These are phyloP conservation scores for Yamadazyma spencermartinsiae DNA, from an alignment of 1,139 yeast species.

Conservation along the genomic window DNA sequence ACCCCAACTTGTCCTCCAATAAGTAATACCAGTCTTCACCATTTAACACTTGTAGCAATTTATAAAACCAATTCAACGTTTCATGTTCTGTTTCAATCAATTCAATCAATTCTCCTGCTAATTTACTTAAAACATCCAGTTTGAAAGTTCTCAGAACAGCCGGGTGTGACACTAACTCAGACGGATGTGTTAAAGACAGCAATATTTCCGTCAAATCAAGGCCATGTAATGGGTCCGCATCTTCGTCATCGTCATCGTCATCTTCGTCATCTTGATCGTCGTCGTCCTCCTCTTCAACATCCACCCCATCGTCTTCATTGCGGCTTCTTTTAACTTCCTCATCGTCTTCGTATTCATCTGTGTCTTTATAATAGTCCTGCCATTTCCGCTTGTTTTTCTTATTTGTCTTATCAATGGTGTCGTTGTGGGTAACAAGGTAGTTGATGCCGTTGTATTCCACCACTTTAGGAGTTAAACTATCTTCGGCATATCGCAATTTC, in stretches of 20 bases:
- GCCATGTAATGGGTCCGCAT: slow-evolving; percentile 35
- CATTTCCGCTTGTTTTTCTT: slow-evolving; percentile 38
- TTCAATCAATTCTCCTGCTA: slow-evolving; percentile 74
- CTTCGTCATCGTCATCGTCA: slow-evolving; percentile 23
- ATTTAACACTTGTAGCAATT: slow-evolving; percentile 71
- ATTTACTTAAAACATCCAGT: slow-evolving; percentile 46
- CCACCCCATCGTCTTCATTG: slow-evolving; percentile 22
- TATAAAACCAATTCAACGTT: slow-evolving; percentile 67
- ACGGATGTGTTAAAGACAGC: slow-evolving; percentile 77
- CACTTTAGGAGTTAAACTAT: slow-evolving; percentile 32
- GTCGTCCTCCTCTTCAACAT: slow-evolving; percentile 19
- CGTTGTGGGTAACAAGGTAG: slow-evolving; percentile 41
- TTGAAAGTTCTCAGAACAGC: slow-evolving; percentile 67
- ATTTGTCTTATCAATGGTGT: slow-evolving; percentile 30
- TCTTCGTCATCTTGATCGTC: slow-evolving; percentile 31
- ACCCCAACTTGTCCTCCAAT: slow-evolving; percentile 60
- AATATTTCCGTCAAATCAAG: slow-evolving; percentile 55
- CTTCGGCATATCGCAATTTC: slow-evolving; percentile 24
- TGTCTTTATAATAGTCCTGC: slow-evolving; percentile 28
- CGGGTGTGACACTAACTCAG: slow-evolving; percentile 73
- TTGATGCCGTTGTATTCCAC: slow-evolving; percentile 46
- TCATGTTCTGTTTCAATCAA: slow-evolving; percentile 79
- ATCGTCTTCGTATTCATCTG: slow-evolving; percentile 19
- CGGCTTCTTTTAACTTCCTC: slow-evolving; percentile 11
- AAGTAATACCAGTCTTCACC: slow-evolving; percentile 83